These are phyloP conservation scores for Cytospora piceicola DNA, from an alignment of 2,329 filamentous ascomycete genomes.

Conservation along the genomic window DNA sequence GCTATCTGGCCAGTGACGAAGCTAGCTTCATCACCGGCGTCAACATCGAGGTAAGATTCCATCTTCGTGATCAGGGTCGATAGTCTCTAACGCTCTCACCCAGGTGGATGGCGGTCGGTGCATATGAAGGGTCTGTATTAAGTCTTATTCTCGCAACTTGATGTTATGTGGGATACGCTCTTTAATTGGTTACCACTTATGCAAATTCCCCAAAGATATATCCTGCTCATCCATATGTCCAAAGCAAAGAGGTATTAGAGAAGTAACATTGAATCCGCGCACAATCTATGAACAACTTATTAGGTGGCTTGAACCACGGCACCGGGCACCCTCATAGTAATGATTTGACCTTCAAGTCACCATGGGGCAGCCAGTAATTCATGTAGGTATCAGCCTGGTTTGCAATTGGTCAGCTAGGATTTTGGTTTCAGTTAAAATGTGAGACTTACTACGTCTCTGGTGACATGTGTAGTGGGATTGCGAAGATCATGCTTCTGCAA, in stretches of 20 bases:
- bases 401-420: background rate
- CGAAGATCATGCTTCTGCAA: background rate
- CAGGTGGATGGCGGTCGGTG: constrained; percentile 20
- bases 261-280: too few relatives aligned
- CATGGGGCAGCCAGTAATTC: constrained; percentile 11
- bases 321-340: background rate
- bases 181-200: background rate
- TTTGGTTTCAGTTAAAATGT: fast-evolving
- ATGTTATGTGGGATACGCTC: background rate
- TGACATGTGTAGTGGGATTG: constrained; percentile 4
- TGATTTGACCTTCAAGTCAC: constrained; percentile 4
- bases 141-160: background rate
- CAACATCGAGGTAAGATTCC: constrained; percentile 60
- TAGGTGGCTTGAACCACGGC: too few relatives aligned
- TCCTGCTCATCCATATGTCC: too few relatives aligned
- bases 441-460: constrained; percentile 1
- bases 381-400: constrained; percentile 9
- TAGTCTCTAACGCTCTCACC: background rate
- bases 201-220: too few relatives aligned
- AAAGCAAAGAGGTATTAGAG: too few relatives aligned
- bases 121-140: background rate
- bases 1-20: constrained; percentile 73
- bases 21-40: constrained; percentile 72
- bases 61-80: background rate
- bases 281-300: too few relatives aligned